A percentile compares a stretch with the other conserved stretches of the same genome.
These are phyloP conservation scores for Malbranchea cinnamomea DNA, from an alignment of 2,329 filamentous ascomycete species.

Conservation along the genomic window DNA sequence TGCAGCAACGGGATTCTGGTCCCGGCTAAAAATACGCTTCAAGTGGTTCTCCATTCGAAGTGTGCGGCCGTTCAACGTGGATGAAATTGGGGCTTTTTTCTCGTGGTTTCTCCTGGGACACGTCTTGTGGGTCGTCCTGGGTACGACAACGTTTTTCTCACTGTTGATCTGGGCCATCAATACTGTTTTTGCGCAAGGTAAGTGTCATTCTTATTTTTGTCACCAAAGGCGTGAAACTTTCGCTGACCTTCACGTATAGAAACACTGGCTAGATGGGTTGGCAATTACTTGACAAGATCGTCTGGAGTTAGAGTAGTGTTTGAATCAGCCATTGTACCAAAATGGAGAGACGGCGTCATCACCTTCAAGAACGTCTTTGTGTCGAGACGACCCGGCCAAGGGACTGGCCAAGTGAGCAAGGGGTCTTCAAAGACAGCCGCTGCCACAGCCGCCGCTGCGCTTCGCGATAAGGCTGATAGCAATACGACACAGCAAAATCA, in stretches of 20 bases:
- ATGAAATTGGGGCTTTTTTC: constrained; percentile 89
- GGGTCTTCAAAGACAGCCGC: constrained; percentile 75
- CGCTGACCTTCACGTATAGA: constrained; percentile 37
- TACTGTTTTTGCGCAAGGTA: constrained; percentile 87
- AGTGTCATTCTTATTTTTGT: constrained; percentile 11
- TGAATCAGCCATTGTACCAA: constrained; percentile 92
- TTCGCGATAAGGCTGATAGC: constrained; percentile 28
- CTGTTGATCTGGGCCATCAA: constrained; percentile 83
- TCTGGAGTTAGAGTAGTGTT: constrained; percentile 90
- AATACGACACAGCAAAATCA: constrained; percentile 18
- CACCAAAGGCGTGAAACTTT: constrained; percentile 10
- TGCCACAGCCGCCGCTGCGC: constrained; percentile 60
- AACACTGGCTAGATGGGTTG: constrained; percentile 82
- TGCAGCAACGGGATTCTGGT: constrained; percentile 85
- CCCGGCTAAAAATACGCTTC: constrained; percentile 76
- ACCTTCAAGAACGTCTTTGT: constrained; percentile 95
- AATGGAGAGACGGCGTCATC: constrained; percentile 89
- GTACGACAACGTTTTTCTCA: constrained; percentile 94
- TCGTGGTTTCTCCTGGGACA: constrained; percentile 94
- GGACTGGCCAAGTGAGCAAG: constrained; percentile 72
- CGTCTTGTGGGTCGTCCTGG: constrained; percentile 86
- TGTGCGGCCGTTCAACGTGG: constrained; percentile 82
- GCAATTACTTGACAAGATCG: constrained; percentile 87
- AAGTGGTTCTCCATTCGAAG: constrained; percentile 97
- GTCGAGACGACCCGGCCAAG: constrained; percentile 73